A percentile compares a stretch with the other conserved stretches of the same genome.
Conservation (phyloP, 306 rosid genomes). For the Casuarina cunninghamiana region DNA sequence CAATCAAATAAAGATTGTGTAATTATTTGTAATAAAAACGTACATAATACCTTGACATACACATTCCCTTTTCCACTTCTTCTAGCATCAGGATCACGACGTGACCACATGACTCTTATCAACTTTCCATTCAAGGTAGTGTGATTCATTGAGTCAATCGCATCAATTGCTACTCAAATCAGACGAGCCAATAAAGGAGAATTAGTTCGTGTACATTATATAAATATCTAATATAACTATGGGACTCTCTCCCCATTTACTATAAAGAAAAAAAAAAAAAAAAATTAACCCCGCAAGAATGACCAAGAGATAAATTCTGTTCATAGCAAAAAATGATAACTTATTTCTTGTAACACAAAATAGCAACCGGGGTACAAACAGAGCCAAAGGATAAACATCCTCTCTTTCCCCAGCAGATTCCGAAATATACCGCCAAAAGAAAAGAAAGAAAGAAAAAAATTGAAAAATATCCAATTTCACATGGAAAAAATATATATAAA, state of each 20-base stretch:
- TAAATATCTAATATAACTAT: neutral
- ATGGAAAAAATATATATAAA: neutral
- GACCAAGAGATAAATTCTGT: neutral
- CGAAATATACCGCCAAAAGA: neutral
- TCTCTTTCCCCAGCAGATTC: neutral
- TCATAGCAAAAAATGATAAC: neutral
- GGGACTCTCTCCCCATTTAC: neutral
- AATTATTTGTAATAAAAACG: constrained; percentile 2
- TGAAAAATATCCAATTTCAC: neutral
- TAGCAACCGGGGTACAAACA: neutral
- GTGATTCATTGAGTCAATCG: constrained; percentile 66
- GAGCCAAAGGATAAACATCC: neutral
- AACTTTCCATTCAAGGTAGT: constrained; percentile 58
- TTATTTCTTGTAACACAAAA: neutral
- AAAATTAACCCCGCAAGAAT: neutral
- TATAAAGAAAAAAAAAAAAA: neutral
- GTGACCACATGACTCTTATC: constrained; percentile 82
- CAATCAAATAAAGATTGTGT: constrained; percentile 17
- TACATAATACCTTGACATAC: constrained; percentile 72
- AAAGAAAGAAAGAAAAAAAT: neutral
- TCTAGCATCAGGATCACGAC: constrained; percentile 74
- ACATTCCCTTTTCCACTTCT: constrained; percentile 69
- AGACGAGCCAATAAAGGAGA: constrained; percentile 12
- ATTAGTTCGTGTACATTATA: neutral
- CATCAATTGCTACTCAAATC: constrained; percentile 50